These are phyloP conservation scores for Colletotrichum ledebouriae DNA, from an alignment of 2,329 filamentous ascomycete species.

Conservation along the genomic window DNA sequence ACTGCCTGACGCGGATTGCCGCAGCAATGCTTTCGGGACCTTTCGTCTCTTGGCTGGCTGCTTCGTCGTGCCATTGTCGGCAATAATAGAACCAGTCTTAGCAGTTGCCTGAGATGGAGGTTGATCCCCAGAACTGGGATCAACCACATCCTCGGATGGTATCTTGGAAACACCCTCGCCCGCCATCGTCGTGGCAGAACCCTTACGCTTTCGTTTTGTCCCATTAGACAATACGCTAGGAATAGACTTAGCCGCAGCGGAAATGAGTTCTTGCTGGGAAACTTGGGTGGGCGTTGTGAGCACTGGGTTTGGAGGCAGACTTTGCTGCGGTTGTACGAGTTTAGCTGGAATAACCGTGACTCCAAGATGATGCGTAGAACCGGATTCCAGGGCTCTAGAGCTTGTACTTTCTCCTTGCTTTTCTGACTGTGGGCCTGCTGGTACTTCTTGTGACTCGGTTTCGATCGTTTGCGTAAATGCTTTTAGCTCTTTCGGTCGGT, in stretches of 20 bases:
- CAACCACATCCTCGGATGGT: not conserved
- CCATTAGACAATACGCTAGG: not conserved
- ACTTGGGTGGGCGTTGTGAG: not conserved
- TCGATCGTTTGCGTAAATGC: not conserved
- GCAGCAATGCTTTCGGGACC: not conserved
- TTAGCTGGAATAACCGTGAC: no score
- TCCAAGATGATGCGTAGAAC: no score
- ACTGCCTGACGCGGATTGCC: constrained; percentile 2
- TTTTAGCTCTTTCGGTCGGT: constrained; percentile 56
- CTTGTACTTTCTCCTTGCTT: not conserved
- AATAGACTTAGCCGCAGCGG: not conserved
- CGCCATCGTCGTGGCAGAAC: not conserved
- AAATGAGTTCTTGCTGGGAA: not conserved
- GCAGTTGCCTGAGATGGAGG: not conserved
- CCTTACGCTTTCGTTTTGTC: constrained; percentile 23
- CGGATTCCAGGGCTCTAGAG: no score
- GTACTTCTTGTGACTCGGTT: not conserved
- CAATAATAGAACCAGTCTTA: not conserved
- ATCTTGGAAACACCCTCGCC: not conserved
- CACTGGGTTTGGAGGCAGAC: not conserved
- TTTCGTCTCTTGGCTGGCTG: constrained; percentile 22
- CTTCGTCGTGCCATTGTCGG: not conserved
- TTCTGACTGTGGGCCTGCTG: not conserved
- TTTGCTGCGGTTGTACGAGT: not conserved
- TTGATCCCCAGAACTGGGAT: not conserved